Evolutionary conservation across 495 filamentous ascomycete species (phyloP).

Genomic region (Talaromyces thailandensis): DNA sequence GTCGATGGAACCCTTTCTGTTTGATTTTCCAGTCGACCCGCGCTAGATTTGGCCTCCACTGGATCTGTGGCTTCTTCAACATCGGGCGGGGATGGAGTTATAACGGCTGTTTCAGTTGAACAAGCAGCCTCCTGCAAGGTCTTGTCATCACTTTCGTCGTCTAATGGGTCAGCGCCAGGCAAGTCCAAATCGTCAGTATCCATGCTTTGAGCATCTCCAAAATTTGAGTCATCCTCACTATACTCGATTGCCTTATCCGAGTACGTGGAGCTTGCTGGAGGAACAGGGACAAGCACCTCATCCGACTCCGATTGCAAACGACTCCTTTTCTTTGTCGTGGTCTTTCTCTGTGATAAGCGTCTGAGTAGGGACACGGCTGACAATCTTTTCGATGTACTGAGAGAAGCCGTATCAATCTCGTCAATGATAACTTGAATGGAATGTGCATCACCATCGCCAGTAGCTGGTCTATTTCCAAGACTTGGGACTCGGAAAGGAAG

Average conservation of each 20-base stretch:
- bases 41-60: not conserved
- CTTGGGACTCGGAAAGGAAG: conserved; percentile 52
- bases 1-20: not conserved
- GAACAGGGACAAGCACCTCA: conserved; percentile 27
- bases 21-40: not conserved
- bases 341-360: conserved; percentile 26
- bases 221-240: not conserved
- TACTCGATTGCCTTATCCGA: not conserved
- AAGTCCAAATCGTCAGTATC: not conserved
- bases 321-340: not conserved
- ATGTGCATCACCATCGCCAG: conserved; percentile 36
- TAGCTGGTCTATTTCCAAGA: conserved; percentile 9
- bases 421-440: conserved; percentile 57
- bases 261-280: not conserved
- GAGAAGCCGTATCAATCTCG: conserved; percentile 26
- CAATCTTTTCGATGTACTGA: conserved; percentile 27
- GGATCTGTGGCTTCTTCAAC: not conserved
- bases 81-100: not conserved
- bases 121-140: not conserved
- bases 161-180: not conserved
- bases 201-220: not conserved
- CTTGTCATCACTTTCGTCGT: not conserved
- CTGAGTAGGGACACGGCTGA: conserved; percentile 37
- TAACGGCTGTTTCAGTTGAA: not conserved
- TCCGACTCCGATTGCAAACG: conserved; percentile 8